These are phyloP conservation scores for Rhizophora mangle DNA, from an alignment of 345 rosid genomes.

Conservation along the genomic window DNA sequence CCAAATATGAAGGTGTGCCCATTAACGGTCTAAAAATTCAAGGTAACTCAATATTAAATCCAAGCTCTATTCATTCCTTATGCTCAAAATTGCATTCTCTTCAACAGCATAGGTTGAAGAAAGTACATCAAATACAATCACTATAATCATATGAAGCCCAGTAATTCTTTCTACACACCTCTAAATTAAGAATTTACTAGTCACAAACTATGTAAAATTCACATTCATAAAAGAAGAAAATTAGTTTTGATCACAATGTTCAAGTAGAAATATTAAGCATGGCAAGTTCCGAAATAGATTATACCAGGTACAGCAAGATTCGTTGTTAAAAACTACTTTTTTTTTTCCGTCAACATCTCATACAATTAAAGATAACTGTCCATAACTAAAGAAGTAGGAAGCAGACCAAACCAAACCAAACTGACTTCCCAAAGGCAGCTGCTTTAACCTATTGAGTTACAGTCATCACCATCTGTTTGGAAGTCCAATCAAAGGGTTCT, in stretches of 20 bases:
- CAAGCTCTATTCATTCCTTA: too few relatives aligned
- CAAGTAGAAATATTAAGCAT: constrained; percentile 9
- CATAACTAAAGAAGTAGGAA: constrained; percentile 23
- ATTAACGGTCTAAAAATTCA: too few relatives aligned
- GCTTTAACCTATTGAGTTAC: constrained; percentile 35
- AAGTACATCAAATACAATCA: too few relatives aligned
- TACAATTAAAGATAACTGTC: constrained; percentile 17
- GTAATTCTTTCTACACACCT: too few relatives aligned
- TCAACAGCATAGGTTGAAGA: too few relatives aligned
- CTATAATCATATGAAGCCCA: too few relatives aligned
- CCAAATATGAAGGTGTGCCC: too few relatives aligned
- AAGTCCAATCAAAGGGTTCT: constrained; percentile 39
- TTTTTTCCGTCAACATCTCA: constrained; percentile 10
- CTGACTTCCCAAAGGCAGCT: constrained; percentile 32
- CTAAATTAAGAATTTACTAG: too few relatives aligned
- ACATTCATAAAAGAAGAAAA: not conserved
- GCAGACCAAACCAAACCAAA: constrained; percentile 27
- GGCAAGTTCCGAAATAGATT: constrained; percentile 14
- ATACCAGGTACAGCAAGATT: constrained; percentile 3
- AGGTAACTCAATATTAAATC: too few relatives aligned
- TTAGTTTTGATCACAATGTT: not conserved
- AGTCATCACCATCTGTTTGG: constrained; percentile 42
- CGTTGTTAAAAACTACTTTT: constrained; percentile 4
- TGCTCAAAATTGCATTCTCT: too few relatives aligned
- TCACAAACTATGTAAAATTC: not conserved